Conservation (phyloP, 305 asterid species). For the Lippia alba region DNA sequence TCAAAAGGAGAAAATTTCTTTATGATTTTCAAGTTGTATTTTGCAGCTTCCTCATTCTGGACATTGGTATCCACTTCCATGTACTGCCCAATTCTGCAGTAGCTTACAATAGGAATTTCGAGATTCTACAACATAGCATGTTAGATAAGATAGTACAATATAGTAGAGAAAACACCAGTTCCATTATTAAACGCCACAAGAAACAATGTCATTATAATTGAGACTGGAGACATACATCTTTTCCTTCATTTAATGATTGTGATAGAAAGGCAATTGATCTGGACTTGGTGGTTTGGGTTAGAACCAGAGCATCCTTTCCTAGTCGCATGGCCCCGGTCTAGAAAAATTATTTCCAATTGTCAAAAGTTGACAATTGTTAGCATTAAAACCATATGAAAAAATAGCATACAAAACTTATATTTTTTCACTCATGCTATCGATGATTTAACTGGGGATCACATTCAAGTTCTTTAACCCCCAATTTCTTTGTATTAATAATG, state of each 20-base stretch:
- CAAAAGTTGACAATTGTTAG: conserved; percentile 13
- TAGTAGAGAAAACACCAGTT: conserved; percentile 6
- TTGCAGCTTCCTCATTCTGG: conserved; percentile 56
- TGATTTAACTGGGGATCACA: conserved; percentile 15
- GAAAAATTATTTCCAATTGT: conserved; percentile 29
- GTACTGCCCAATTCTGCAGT: conserved; percentile 60
- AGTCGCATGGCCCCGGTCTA: conserved; percentile 85
- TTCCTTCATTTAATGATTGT: conserved; percentile 73
- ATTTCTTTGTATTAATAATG: conserved; percentile 1
- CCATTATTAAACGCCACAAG: conserved; percentile 8
- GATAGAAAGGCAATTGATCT: conserved; percentile 84
- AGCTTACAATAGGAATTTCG: conserved; percentile 80
- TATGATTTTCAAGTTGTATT: conserved; percentile 61
- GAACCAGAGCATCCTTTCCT: conserved; percentile 84
- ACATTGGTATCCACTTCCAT: conserved; percentile 66
- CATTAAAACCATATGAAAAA: not conserved
- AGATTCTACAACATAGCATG: conserved; percentile 53
- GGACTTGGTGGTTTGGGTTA: conserved; percentile 68
- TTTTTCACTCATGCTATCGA: not conserved
- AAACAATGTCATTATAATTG: conserved; percentile 11
- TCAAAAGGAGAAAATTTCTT: conserved; percentile 69
- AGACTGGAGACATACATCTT: conserved; percentile 51
- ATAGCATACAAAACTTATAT: conserved; percentile 8
- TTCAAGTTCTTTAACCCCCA: not conserved
- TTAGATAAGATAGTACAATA: not conserved